Evolutionary conservation across 805 yeast genomes (phyloP), one percentile per base, ranked within the genome.

Genomic region (Peterozyma toletana): DNA sequence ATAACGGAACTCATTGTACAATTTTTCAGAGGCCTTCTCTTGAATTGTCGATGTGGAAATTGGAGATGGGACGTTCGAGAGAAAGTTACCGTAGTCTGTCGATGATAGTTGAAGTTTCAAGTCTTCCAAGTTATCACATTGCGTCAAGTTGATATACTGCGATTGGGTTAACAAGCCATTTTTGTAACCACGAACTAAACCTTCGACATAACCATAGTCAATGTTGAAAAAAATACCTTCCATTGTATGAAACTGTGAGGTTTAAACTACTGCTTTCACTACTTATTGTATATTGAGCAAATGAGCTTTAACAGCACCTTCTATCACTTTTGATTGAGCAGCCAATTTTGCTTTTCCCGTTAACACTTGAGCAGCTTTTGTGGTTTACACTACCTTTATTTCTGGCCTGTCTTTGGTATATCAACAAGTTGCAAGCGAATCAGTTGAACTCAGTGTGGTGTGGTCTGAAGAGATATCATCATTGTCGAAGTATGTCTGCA

Each of bases 111-210:
- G 99, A 44, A 95, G 71, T 66, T 89, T 91, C 58, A 95, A 72
- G 66, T 93, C 99, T 46, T 93, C 99, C 50, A 93, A 73, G 36
- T 86, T 79, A 56, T 95, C 99, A 67, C 99, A 95, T 63, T 93
- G 99, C 3, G 97, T 86, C 58, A 93, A 68, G 66, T 93, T 95
- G 58, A 86, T 72, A 64, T 93, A 93, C 65, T 90, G 97, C 53
- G 83, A 78, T 30, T 77, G 64, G 10, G 83, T 77, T 41, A 93
- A 62, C 27, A 93, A 71, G 0, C 96, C 96, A 46, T 84, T 80
- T 57, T 90, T 80, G 71, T 90, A 87, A 17, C 99, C 99, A 57
- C 99, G 82, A 36, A 91, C 95, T 31, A 95, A 77, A 38, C 91
- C 99, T 66, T 93, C 99, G 53, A 93, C 75, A 67, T 75, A 93